A percentile compares a stretch with the other conserved stretches of the same genome.
Conservation (phyloP, 1,139 yeast genomes). For the Debaryomyces subglobosus region DNA sequence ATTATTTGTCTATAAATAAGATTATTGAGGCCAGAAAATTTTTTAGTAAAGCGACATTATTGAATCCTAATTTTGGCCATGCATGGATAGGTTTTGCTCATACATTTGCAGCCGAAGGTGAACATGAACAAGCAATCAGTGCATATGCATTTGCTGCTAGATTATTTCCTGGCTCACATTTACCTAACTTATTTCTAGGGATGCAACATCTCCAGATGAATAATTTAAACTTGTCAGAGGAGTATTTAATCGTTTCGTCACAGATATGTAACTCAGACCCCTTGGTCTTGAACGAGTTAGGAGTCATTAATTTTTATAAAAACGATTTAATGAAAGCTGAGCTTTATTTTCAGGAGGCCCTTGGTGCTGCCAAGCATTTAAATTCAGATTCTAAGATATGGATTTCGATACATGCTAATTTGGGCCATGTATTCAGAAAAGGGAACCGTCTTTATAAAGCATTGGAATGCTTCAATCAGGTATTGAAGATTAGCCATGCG, state of each 20-base stretch:
- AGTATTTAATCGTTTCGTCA: conserved; percentile 76
- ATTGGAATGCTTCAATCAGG: conserved; percentile 74
- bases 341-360: conserved; percentile 69
- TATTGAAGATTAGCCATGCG: conserved; percentile 65
- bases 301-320: conserved; percentile 84
- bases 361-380: conserved; percentile 66
- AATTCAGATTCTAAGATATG: conserved; percentile 84
- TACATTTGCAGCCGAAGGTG: conserved; percentile 96
- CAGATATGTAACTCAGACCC: conserved; percentile 87
- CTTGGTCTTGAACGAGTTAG: conserved; percentile 83
- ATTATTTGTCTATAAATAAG: conserved; percentile 76
- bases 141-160: conserved; percentile 97
- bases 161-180: conserved; percentile 90
- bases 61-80: conserved; percentile 89
- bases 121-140: conserved; percentile 96
- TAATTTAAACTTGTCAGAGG: conserved; percentile 81
- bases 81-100: conserved; percentile 99
- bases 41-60: conserved; percentile 85
- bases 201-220: conserved; percentile 95
- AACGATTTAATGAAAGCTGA: conserved; percentile 72
- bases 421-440: conserved; percentile 89
- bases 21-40: conserved; percentile 82
- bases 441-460: conserved; percentile 67
- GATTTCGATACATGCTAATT: conserved; percentile 83
- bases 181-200: conserved; percentile 88